Evolutionary conservation across 345 rosid genomes (phyloP).

Genomic region (Populus tremula): DNA sequence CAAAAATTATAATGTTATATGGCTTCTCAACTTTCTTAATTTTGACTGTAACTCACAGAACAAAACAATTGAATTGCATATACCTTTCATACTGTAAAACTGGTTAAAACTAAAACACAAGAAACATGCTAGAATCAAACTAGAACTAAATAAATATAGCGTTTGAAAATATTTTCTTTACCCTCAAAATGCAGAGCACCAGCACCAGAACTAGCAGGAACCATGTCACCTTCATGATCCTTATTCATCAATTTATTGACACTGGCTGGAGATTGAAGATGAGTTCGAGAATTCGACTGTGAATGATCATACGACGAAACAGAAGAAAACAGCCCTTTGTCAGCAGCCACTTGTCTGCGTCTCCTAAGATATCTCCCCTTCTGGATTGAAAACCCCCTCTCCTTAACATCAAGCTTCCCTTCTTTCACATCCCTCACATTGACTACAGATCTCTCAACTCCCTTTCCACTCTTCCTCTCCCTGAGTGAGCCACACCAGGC

Average conservation of each 20-base stretch:
- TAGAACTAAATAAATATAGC: not conserved
- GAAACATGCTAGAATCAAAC: not conserved
- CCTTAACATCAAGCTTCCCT: slow-evolving; percentile 32
- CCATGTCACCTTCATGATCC: slow-evolving; percentile 18
- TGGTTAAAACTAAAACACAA: not conserved
- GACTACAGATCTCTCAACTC: slow-evolving; percentile 16
- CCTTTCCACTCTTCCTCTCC: slow-evolving; percentile 12
- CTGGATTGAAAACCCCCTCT: slow-evolving; percentile 28
- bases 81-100: not conserved
- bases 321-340: slow-evolving; percentile 26
- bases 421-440: slow-evolving; percentile 24
- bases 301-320: slow-evolving; percentile 39
- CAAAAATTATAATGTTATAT: not conserved
- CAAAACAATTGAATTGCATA: not conserved
- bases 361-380: slow-evolving; percentile 40
- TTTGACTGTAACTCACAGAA: not conserved
- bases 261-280: slow-evolving; percentile 32
- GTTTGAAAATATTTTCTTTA: not conserved
- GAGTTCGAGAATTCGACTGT: slow-evolving; percentile 14
- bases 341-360: slow-evolving; percentile 32
- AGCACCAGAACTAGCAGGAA: slow-evolving; percentile 24
- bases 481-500: slow-evolving; percentile 23
- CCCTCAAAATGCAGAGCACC: slow-evolving; percentile 20
- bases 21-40: slow-evolving; percentile 1
- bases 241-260: slow-evolving; percentile 23